A percentile compares a stretch with the other conserved stretches of the same genome.
These are phyloP conservation scores for Rhytidiadelphus loreus DNA, from an alignment of 225 moss, liverwort and hornwort species.

Conservation along the genomic window DNA sequence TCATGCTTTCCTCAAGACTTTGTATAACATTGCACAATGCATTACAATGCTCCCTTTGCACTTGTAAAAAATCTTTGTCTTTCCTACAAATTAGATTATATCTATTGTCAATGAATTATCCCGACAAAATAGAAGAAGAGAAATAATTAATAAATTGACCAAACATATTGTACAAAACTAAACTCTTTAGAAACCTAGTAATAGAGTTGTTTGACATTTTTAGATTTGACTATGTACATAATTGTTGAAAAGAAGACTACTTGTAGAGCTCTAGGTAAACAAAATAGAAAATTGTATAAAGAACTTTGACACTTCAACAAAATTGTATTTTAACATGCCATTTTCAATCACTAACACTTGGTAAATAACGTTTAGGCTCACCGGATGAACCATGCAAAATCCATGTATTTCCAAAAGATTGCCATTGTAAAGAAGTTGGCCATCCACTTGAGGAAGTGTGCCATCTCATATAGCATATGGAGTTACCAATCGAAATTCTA, in stretches of 20 bases:
- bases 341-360: not conserved
- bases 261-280: not conserved
- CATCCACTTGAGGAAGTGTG: not conserved
- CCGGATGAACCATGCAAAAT: not conserved
- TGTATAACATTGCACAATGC: accelerated
- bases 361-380: not conserved
- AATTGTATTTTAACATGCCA: no score
- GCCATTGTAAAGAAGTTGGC: not conserved
- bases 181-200: no score
- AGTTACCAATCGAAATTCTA: not conserved
- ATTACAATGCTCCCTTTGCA: not conserved
- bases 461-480: accelerated
- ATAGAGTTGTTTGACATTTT: no score
- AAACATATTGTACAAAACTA: no score
- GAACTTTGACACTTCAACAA: no score
- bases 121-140: no score
- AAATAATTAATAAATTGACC: no score
- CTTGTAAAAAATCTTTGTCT: not conserved
- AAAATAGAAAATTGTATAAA: not conserved
- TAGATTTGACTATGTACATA: not conserved
- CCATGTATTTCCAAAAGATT: not conserved
- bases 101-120: not conserved
- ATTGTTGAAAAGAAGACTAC: accelerated
- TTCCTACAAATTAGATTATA: not conserved
- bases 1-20: not conserved